phyloP scores from a whole-genome alignment of 208 protist genomes.

The Crithidia expoeki region DNA sequence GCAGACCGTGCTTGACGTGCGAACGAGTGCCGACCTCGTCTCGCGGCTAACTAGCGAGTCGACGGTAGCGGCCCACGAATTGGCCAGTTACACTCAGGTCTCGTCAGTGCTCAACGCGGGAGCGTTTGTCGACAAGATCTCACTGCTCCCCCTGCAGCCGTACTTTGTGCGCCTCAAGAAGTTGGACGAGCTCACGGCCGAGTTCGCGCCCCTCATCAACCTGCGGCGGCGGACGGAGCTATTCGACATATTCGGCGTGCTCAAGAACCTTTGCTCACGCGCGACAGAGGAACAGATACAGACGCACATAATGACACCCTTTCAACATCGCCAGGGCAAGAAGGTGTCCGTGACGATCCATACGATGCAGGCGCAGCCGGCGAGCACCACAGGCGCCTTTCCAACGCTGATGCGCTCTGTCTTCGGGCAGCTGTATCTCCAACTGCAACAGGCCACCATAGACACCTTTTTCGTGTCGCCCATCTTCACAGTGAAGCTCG shows the following conservation, averaged over 20 bases:
- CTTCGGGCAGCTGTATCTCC: slow-evolving; percentile 88
- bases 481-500: slow-evolving; percentile 90
- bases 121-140: slow-evolving; percentile 58
- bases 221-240: slow-evolving; percentile 73
- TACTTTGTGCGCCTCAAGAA: slow-evolving; percentile 73
- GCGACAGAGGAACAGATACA: slow-evolving; percentile 80
- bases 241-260: slow-evolving; percentile 77
- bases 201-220: slow-evolving; percentile 83
- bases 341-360: slow-evolving; percentile 86
- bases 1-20: slow-evolving; percentile 43
- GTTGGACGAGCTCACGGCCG: slow-evolving; percentile 73
- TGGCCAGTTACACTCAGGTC: slow-evolving; percentile 67
- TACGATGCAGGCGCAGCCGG: slow-evolving; percentile 81
- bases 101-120: slow-evolving; percentile 53
- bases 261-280: slow-evolving; percentile 80
- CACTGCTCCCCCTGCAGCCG: slow-evolving; percentile 58
- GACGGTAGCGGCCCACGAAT: slow-evolving; percentile 63
- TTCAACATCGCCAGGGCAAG: slow-evolving; percentile 61
- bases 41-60: slow-evolving; percentile 12
- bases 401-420: slow-evolving; percentile 80
- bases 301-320: slow-evolving; percentile 81
- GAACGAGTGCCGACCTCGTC: slow-evolving; percentile 20
- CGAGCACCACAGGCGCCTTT: slow-evolving; percentile 54
- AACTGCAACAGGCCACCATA: slow-evolving; percentile 68
- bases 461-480: slow-evolving; percentile 85